Evolutionary conservation across 441 rosid species (phyloP), one percentile per base, ranked within the genome.

Genomic region (Heliophila coronopifolia): DNA sequence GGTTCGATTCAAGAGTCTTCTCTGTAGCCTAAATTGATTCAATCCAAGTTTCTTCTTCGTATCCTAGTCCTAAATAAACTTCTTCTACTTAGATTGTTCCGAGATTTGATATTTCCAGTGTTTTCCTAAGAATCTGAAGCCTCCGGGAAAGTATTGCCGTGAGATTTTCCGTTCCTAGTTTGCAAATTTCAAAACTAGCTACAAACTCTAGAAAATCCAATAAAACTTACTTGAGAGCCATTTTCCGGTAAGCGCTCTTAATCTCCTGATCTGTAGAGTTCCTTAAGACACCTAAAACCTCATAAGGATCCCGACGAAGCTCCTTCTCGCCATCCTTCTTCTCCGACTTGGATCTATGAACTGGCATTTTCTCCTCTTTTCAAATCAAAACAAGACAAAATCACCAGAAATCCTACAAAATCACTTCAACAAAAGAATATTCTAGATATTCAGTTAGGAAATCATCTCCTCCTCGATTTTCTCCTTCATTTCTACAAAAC

Each of bases 251-350:
- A 2, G 95, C 94, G 66, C 67, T 71, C 75, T 87, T 87, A 45
- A 87, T 81, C 65, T 91, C 96, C 65, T 91, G 98, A 61, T 87
- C 96, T 26, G 94, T 79, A 17, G 85, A 75, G 84, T 71, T 81
- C 69, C 64, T 74, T 12, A 80, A 65, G 63, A 87, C 73, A 9
- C 83, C 83, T 10, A 91, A 84, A 18, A 84, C 91, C 68, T 87
- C 96, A 65, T 87, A 91, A 9, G 93, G 94, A 66, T 87, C 96
- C 30, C 95, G 86, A 49, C 88, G 81, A 58, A 70, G 78, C 72
- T 79, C 88, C 79, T 75, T 72, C 49, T 66, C 73, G 13, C 63
- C 78, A 41, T 79, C 85, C 50, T 58, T 71, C 58, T 73, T 81
- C 80, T 78, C 95, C 73, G 89, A 73, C 77, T 72, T 86, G 47